Percentiles rank a stretch among this genome's conserved stretches.
Evolutionary conservation across 768 basidiomycete species (phyloP).

Genomic region (Terana coerulea): DNA sequence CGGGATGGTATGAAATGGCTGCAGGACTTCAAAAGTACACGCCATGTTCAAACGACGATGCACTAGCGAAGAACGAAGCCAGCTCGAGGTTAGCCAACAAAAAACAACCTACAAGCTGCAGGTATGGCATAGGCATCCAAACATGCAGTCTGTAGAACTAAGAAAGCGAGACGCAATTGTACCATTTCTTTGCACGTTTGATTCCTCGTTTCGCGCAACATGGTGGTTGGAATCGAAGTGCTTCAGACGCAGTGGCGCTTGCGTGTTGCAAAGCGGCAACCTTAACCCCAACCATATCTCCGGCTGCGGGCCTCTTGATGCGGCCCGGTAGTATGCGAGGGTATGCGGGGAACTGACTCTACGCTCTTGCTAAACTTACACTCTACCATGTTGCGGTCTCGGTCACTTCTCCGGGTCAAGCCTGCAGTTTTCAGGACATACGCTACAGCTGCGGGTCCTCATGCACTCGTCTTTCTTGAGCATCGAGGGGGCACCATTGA

Average conservation of each 20-base stretch:
- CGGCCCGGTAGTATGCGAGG: neutral
- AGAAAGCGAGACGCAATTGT: neutral
- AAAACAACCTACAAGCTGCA: neutral
- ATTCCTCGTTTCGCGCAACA: too few relatives aligned
- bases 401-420: constrained; percentile 6
- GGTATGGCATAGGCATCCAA: neutral
- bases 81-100: neutral
- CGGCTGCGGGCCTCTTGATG: neutral
- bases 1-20: neutral
- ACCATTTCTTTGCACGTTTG: neutral
- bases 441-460: constrained; percentile 57
- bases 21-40: neutral
- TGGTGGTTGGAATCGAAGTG: neutral
- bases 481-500: constrained; percentile 81
- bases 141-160: neutral
- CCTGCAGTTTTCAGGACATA: constrained; percentile 39
- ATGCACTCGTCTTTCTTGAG: constrained; percentile 87
- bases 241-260: too few relatives aligned
- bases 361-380: neutral
- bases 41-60: neutral
- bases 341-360: neutral
- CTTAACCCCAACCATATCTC: neutral
- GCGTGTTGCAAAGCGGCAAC: neutral
- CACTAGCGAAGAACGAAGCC: neutral
- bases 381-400: constrained; percentile 17